phyloP scores from a whole-genome alignment of 2,329 filamentous ascomycete species.

The Paraphaeosphaeria minitans region DNA sequence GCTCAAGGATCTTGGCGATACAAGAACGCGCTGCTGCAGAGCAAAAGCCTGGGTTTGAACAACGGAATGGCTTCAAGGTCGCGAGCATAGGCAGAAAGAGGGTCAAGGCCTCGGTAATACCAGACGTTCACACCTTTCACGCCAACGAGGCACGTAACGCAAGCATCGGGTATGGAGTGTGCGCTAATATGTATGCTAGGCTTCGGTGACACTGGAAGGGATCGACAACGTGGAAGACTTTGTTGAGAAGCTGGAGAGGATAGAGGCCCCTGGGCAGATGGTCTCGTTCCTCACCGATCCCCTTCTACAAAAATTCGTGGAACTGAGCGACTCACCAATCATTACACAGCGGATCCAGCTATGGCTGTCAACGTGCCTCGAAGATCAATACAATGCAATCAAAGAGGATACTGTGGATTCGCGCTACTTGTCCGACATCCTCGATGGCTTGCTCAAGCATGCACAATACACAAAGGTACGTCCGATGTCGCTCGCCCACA shows the following conservation, averaged over 20 bases:
- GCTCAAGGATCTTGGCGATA: constrained; percentile 68
- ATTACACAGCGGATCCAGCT: constrained; percentile 38
- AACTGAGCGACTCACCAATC: constrained; percentile 54
- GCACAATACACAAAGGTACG: constrained; percentile 44
- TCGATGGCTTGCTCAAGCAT: constrained; percentile 41
- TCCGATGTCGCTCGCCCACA: not conserved
- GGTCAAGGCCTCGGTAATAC: constrained; percentile 59
- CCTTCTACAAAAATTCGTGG: constrained; percentile 74
- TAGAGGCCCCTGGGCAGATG: constrained; percentile 82
- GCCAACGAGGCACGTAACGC: constrained; percentile 62
- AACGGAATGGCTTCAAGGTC: constrained; percentile 67
- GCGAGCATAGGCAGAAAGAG: constrained; percentile 58
- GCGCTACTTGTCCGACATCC: constrained; percentile 34
- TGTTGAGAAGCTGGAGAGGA: constrained; percentile 73
- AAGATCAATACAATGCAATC: constrained; percentile 40
- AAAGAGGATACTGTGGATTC: constrained; percentile 22
- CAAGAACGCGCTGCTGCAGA: constrained; percentile 61
- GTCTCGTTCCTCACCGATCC: constrained; percentile 77
- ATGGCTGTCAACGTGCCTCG: constrained; percentile 47
- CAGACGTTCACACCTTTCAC: constrained; percentile 74
- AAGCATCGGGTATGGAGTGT: not conserved
- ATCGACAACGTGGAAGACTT: constrained; percentile 73
- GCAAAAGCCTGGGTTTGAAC: constrained; percentile 44
- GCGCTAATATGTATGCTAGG: constrained; percentile 29
- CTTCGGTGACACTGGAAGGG: constrained; percentile 68